Conservation (phyloP, 148 eudicot species). For the Suaeda aralocaspica region DNA sequence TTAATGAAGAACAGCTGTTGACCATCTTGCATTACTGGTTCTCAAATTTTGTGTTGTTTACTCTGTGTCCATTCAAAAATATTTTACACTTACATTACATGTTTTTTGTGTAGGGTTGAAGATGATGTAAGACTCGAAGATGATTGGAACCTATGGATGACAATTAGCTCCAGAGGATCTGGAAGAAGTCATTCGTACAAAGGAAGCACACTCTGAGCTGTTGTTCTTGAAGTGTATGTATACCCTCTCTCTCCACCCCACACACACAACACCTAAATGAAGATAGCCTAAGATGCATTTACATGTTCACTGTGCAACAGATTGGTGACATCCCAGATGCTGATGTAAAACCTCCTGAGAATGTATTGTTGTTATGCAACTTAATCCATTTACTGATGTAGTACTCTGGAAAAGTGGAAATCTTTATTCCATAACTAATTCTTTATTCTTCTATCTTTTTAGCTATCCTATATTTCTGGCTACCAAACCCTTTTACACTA, state of each 20-base stretch:
- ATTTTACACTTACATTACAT: not conserved
- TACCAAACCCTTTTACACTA: not conserved
- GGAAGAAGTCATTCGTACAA: conserved; percentile 70
- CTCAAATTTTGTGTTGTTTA: not conserved
- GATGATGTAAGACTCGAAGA: conserved; percentile 94
- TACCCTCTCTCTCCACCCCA: not conserved
- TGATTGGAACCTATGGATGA: conserved; percentile 94
- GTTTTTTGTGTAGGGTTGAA: conserved; percentile 43
- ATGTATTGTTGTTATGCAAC: conserved; percentile 87
- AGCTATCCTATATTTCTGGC: not conserved
- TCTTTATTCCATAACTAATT: not conserved
- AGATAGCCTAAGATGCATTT: not conserved
- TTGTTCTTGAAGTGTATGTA: conserved; percentile 84
- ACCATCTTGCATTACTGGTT: conserved; percentile 1
- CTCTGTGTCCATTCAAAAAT: not conserved
- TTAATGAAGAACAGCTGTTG: not conserved
- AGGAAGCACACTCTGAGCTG: conserved; percentile 96
- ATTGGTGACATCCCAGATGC: conserved; percentile 97
- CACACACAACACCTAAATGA: not conserved
- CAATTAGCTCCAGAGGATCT: conserved; percentile 55
- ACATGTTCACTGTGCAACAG: conserved; percentile 34
- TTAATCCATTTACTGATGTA: conserved; percentile 95
- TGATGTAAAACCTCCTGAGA: conserved; percentile 93
- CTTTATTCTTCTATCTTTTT: not conserved
- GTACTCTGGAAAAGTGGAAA: conserved; percentile 21